Conservation (phyloP, 2,329 filamentous ascomycete species). For the Parastagonospora avenae region DNA sequence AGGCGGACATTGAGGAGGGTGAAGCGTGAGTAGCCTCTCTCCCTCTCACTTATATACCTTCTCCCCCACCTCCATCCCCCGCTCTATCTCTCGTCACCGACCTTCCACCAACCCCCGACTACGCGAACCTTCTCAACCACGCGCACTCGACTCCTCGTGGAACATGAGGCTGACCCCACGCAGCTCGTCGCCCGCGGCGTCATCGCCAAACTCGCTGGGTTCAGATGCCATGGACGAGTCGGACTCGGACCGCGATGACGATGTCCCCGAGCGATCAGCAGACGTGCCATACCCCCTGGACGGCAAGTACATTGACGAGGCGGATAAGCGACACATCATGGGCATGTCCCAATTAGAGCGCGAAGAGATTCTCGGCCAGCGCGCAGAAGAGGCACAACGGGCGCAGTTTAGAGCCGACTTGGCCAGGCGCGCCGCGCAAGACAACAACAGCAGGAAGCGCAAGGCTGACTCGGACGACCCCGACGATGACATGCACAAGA, state of each 20-base stretch:
- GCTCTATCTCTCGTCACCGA: conserved; percentile 5
- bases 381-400: conserved; percentile 79
- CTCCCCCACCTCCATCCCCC: not conserved
- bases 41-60: conserved; percentile 8
- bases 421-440: conserved; percentile 74
- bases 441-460: conserved; percentile 66
- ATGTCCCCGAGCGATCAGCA: conserved; percentile 58
- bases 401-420: conserved; percentile 82
- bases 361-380: conserved; percentile 87
- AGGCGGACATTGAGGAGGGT: conserved; percentile 71
- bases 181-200: conserved; percentile 69
- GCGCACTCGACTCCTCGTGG: conserved; percentile 11
- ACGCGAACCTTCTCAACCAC: conserved; percentile 11
- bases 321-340: conserved; percentile 69
- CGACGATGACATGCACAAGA: conserved; percentile 77
- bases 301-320: conserved; percentile 71
- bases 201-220: conserved; percentile 73
- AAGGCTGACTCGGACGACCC: conserved; percentile 80
- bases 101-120: conserved; percentile 1
- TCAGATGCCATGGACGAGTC: conserved; percentile 90
- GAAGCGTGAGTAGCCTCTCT: conserved; percentile 71
- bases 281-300: conserved; percentile 82
- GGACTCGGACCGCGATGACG: conserved; percentile 57
- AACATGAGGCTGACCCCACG: conserved; percentile 35
- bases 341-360: conserved; percentile 87